Conservation (phyloP, 495 filamentous ascomycete genomes). For the Penicillium argentinense region DNA sequence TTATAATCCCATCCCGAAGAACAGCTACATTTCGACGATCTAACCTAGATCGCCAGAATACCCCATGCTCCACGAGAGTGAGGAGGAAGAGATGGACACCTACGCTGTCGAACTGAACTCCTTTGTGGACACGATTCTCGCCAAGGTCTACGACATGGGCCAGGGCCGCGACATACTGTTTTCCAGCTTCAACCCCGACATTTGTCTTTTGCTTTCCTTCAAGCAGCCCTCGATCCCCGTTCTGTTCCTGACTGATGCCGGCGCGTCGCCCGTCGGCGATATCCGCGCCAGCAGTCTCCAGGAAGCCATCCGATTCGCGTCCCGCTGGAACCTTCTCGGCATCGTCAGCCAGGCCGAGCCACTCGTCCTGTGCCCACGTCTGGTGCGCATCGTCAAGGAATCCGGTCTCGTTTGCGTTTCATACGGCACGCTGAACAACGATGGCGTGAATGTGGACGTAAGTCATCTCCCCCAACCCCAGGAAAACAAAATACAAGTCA, state of each 20-base stretch:
- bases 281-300: constrained; percentile 90
- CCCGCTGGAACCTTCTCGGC: constrained; percentile 89
- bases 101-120: constrained; percentile 96
- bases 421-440: constrained; percentile 87
- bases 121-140: constrained; percentile 91
- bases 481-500: background rate
- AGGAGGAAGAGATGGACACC: constrained; percentile 95
- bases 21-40: constrained; percentile 29
- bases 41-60: constrained; percentile 61
- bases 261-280: constrained; percentile 73
- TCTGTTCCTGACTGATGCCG: constrained; percentile 90
- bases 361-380: constrained; percentile 80
- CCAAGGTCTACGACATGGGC: constrained; percentile 77
- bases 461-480: constrained; percentile 22
- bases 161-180: constrained; percentile 85
- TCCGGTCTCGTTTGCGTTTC: constrained; percentile 93
- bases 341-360: constrained; percentile 84
- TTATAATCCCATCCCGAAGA: constrained; percentile 19
- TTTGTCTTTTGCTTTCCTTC: constrained; percentile 89
- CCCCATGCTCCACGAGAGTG: constrained; percentile 91
- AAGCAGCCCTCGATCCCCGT: constrained; percentile 96
- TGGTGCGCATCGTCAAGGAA: constrained; percentile 95
- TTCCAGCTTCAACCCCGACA: constrained; percentile 94
- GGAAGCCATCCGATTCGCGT: constrained; percentile 92
- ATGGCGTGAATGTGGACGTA: constrained; percentile 79